Evolutionary conservation across 1,284 basidiomycete genomes (phyloP), one percentile per base, ranked within the genome.

Genomic region (Apiotrichum laibachii): DNA sequence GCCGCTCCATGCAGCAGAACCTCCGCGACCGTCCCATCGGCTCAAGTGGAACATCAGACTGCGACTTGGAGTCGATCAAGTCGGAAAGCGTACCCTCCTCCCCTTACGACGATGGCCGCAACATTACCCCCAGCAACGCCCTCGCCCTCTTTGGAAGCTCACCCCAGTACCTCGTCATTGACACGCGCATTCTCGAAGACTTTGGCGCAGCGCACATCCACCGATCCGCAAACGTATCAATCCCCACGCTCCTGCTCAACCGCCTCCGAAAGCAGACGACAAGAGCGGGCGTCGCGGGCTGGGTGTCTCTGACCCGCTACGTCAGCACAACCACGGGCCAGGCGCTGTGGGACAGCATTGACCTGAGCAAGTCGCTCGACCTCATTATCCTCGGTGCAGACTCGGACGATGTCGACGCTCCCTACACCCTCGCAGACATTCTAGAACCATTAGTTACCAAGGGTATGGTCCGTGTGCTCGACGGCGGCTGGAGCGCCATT

Each of bases 201-300:
- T 90, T 86, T 75, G 79, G 85, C 37, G 77, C 83, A 1, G 82
- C 81, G 54, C 88, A 86, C 73, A 77, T 93, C 50, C 75, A 80
- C 47, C 79, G 85, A 64, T 87, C 87, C 69, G 84, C 90, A 61
- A 90, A 90, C 76, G 81, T 93, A 56, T 86, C 88, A 42, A 88
- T 93, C 56, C 90, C 90, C 0, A 87, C 88, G 26, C 84, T 92
- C 68, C 89, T 92, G 68, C 84, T 91, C 67, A 90, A 90, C 75
- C 85, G 90, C n/a, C 86, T 84, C 62, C 82, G 84, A 55, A 88
- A 88, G 40, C 84, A 82, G 22, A 82, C 82, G 40, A 83, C 82
- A 6, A 84, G 88, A 65, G 83, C 84, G 43, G 83, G 63, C 22
- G 47, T 56, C 13, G 44, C 57, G 1, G 57, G 82, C 35, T 81